A percentile compares a stretch with the other conserved stretches of the same genome.
Evolutionary conservation across 192 early-diverging fungal genomes (phyloP).

Genomic region (Gryganskiella cystojenkinii): DNA sequence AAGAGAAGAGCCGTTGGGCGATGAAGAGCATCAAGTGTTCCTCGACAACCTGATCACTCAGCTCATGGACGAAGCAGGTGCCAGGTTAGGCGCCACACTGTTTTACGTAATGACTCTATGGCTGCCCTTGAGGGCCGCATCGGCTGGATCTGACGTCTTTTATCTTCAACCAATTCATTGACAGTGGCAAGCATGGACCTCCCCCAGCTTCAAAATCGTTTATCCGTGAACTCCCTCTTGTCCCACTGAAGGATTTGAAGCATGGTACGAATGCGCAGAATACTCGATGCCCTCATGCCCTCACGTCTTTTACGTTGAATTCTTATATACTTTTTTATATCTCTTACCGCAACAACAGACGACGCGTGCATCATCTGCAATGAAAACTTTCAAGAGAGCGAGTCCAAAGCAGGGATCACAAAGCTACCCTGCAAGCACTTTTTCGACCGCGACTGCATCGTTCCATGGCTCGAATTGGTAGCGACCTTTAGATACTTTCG

Average conservation of each 20-base stretch:
- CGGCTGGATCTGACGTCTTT: neutral
- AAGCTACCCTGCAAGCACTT: constrained; percentile 52
- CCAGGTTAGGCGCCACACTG: too few relatives aligned
- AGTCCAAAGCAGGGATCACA: constrained; percentile 40
- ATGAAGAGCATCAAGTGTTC: constrained; percentile 56
- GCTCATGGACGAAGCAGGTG: constrained; percentile 63
- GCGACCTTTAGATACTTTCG: too few relatives aligned
- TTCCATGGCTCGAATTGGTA: constrained; percentile 56
- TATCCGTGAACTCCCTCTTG: constrained; percentile 45
- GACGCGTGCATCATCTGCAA: constrained; percentile 54
- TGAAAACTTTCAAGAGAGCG: constrained; percentile 52
- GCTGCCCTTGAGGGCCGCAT: too few relatives aligned
- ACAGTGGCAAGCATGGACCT: constrained; percentile 51
- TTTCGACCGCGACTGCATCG: constrained; percentile 57
- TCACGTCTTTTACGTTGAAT: neutral
- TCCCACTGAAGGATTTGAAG: constrained; percentile 45
- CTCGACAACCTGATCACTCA: constrained; percentile 68
- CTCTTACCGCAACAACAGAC: constrained; percentile 8
- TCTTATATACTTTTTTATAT: neutral
- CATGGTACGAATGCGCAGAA: constrained; percentile 21
- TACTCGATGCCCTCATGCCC: too few relatives aligned
- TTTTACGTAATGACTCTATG: too few relatives aligned
- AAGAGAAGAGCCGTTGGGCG: constrained; percentile 39
- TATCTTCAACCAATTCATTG: neutral
- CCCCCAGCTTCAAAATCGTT: constrained; percentile 56